These are phyloP conservation scores for Lactifluus piperatus DNA, from an alignment of 768 basidiomycete species.

Conservation along the genomic window DNA sequence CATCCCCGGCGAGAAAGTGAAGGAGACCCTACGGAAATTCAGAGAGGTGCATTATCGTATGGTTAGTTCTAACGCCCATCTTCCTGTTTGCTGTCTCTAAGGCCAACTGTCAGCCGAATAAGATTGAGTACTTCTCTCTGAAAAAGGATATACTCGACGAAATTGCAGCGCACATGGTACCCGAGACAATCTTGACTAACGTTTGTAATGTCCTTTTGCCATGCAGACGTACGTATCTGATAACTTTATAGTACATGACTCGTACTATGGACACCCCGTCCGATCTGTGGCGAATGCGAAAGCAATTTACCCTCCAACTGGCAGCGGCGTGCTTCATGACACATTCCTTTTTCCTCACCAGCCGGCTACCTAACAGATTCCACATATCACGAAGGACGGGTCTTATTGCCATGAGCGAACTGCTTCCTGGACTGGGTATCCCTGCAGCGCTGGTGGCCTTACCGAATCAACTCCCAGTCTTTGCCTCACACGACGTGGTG, in stretches of 20 bases:
- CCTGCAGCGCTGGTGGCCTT: conserved; percentile 20
- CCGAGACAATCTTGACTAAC: conserved; percentile 76
- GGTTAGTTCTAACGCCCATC: conserved; percentile 27
- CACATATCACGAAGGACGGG: conserved; percentile 87
- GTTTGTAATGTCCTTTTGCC: conserved; percentile 35
- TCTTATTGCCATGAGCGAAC: conserved; percentile 85
- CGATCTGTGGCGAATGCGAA: conserved; percentile 94
- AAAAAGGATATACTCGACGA: conserved; percentile 88
- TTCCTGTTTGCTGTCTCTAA: neutral
- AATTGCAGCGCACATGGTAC: conserved; percentile 77
- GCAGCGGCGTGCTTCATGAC: conserved; percentile 90
- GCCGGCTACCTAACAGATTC: conserved; percentile 77
- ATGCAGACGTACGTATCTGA: conserved; percentile 1
- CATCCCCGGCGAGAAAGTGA: conserved; percentile 77
- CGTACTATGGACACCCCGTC: conserved; percentile 74
- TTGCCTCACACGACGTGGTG: conserved; percentile 76
- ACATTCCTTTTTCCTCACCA: conserved; percentile 75
- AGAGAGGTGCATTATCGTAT: conserved; percentile 34
- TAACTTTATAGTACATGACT: conserved; percentile 68
- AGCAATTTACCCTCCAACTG: conserved; percentile 88
- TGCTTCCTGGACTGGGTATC: conserved; percentile 60
- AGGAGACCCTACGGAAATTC: conserved; percentile 54
- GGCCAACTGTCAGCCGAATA: conserved; percentile 37
- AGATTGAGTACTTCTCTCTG: conserved; percentile 57
- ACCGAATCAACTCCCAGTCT: conserved; percentile 43